Evolutionary conservation across 441 rosid species (phyloP).

Genomic region (Erysimum cheiri): DNA sequence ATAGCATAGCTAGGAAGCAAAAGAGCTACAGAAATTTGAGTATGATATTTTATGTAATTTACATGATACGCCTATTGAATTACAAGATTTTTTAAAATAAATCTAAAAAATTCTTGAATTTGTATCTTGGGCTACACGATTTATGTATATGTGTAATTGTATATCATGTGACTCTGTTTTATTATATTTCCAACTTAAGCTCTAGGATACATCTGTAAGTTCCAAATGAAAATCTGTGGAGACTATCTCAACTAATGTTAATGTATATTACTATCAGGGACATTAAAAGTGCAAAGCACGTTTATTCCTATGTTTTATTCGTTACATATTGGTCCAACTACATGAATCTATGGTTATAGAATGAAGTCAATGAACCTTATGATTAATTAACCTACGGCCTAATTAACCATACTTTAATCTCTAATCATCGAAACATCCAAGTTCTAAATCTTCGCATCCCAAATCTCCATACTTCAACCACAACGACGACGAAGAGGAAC

Average conservation of each 20-base stretch:
- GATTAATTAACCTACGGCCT: constrained; percentile 9
- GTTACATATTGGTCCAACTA: constrained; percentile 14
- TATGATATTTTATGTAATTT: constrained; percentile 4
- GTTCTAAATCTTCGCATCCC: constrained; percentile 51
- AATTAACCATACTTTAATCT: background rate
- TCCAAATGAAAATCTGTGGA: background rate
- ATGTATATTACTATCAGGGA: background rate
- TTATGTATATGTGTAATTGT: background rate
- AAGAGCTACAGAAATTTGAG: constrained; percentile 18
- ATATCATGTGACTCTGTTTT: constrained; percentile 1
- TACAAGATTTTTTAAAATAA: background rate
- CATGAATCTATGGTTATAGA: background rate
- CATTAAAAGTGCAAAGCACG: background rate
- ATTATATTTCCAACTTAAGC: background rate
- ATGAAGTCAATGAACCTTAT: constrained; percentile 26
- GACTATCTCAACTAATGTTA: background rate
- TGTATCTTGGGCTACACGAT: constrained; percentile 3
- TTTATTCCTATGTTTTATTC: constrained; percentile 5
- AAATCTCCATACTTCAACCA: constrained; percentile 49
- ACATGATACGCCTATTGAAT: background rate
- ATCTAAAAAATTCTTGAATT: background rate
- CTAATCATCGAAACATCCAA: constrained; percentile 51
- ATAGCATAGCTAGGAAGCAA: constrained; percentile 41
- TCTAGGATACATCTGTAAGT: background rate
- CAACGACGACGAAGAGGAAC: constrained; percentile 51